Conservation (phyloP, 495 filamentous ascomycete genomes). For the Mytilinidion resinicola region DNA sequence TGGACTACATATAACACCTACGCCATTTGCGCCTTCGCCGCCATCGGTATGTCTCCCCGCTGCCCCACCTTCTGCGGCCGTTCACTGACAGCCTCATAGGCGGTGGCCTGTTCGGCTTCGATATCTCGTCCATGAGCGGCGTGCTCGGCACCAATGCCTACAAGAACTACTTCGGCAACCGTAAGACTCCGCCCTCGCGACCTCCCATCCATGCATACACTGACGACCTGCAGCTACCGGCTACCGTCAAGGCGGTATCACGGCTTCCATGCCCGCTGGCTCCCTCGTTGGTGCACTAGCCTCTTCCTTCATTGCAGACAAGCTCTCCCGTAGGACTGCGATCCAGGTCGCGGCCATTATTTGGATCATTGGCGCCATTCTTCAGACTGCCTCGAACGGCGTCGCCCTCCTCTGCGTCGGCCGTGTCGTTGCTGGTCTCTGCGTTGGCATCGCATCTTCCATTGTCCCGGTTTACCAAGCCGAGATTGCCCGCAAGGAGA, state of each 20-base stretch:
- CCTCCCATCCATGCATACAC: background rate
- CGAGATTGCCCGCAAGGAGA: slow-evolving; percentile 71
- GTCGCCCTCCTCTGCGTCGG: slow-evolving; percentile 62
- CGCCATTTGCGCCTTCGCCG: slow-evolving; percentile 57
- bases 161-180: slow-evolving; percentile 54
- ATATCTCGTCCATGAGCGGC: slow-evolving; percentile 65
- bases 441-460: slow-evolving; percentile 68
- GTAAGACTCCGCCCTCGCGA: slow-evolving; percentile 10
- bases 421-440: slow-evolving; percentile 64
- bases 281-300: slow-evolving; percentile 62
- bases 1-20: slow-evolving; percentile 47
- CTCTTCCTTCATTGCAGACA: slow-evolving; percentile 63
- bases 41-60: slow-evolving; percentile 47
- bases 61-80: background rate
- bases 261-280: slow-evolving; percentile 68
- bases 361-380: slow-evolving; percentile 63
- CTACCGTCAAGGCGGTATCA: slow-evolving; percentile 57
- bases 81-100: slow-evolving; percentile 35
- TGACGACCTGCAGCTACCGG: slow-evolving; percentile 33
- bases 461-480: slow-evolving; percentile 74
- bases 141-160: slow-evolving; percentile 58
- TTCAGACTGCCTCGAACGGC: slow-evolving; percentile 55
- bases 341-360: slow-evolving; percentile 63
- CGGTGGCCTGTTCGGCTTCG: slow-evolving; percentile 66
- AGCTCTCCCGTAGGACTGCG: slow-evolving; percentile 59